Base-by-base conservation (phyloP, 1,284 basidiomycete species). In the Trichosporon sp. region DNA sequence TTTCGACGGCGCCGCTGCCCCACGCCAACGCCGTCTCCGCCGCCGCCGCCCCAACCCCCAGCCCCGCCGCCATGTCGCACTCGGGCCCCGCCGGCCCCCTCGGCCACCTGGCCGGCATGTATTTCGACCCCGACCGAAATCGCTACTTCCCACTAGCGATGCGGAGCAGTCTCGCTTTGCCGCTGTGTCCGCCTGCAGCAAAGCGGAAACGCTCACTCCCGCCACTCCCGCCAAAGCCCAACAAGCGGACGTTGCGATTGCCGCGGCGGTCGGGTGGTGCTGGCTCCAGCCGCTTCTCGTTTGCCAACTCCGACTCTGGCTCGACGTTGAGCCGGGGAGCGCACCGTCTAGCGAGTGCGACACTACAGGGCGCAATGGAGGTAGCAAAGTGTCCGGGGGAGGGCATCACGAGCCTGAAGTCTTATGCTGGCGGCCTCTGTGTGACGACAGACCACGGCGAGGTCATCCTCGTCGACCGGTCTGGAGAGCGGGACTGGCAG, bases 31-130 rank as follows among this genome's bases (percentile, higher is more conserved):
- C n/a, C n/a, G n/a, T n/a, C n/a, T n/a, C n/a, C n/a, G n/a, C n/a
- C n/a, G n/a, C 4, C 4, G 5, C 13, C 34, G 34, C 34, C 4
- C n/a, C n/a, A n/a, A n/a, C n/a, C n/a, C n/a, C n/a, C n/a, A n/a
- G 33, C 33, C 14, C 16, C 46, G 3, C 33, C 57, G 29, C 56
- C 14, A 63, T 63, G 62, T 21, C 58, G 6, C 27, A 14, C 49
- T 16, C 49, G 4, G 25, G 25, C 6, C 49, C 27, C 27, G 49
- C 49, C 25, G 58, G 36, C 14, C 76, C 76, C 2, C 69, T 79
- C 2, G 79, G 79, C 23, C n/a, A 63, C 31, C 60, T 80, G 0
- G 69, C 69, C 6, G 78, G 78, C 10, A 73, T 79, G 73, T 71
- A 67, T 31, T 80, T 59, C 44, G 76, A 80, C 61, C 65, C 72